These are phyloP conservation scores for Auricularia heimuer DNA, from an alignment of 768 basidiomycete genomes.

Conservation along the genomic window DNA sequence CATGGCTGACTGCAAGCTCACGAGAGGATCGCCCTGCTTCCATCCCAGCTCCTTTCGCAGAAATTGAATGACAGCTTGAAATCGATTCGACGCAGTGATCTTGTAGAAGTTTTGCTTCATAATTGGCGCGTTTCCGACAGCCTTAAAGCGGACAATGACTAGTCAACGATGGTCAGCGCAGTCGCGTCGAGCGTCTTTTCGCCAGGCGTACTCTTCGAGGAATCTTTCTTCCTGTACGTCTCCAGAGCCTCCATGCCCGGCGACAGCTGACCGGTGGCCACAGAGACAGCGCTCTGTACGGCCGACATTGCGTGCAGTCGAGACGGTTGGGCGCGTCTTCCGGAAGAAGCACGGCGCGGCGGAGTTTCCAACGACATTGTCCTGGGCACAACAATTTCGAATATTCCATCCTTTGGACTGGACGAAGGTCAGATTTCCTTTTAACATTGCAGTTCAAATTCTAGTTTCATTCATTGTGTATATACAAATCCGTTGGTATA, in stretches of 20 bases:
- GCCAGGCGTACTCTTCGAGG: constrained; percentile 51
- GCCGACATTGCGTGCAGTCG: background rate
- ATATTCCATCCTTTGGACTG: too few species aligned
- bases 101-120: constrained; percentile 99
- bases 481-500: too few species aligned
- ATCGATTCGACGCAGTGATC: constrained; percentile 88
- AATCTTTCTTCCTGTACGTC: constrained; percentile 79
- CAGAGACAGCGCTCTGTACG: background rate
- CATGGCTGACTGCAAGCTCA: constrained; percentile 27
- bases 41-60: constrained; percentile 80
- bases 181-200: background rate
- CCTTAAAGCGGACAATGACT: constrained; percentile 97
- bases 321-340: background rate
- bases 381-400: too few species aligned
- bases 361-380: too few species aligned
- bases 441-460: too few species aligned
- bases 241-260: constrained; percentile 62
- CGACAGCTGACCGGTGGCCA: background rate
- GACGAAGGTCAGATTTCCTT: too few species aligned
- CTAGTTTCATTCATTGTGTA: too few species aligned
- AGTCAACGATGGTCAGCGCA: constrained; percentile 5
- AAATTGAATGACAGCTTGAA: constrained; percentile 92
- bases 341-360: too few species aligned
- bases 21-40: constrained; percentile 79
- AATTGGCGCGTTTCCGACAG: constrained; percentile 94